Evolutionary conservation across 805 yeast genomes (phyloP).

Genomic region (Vanderwaltozyma tropicalis): DNA sequence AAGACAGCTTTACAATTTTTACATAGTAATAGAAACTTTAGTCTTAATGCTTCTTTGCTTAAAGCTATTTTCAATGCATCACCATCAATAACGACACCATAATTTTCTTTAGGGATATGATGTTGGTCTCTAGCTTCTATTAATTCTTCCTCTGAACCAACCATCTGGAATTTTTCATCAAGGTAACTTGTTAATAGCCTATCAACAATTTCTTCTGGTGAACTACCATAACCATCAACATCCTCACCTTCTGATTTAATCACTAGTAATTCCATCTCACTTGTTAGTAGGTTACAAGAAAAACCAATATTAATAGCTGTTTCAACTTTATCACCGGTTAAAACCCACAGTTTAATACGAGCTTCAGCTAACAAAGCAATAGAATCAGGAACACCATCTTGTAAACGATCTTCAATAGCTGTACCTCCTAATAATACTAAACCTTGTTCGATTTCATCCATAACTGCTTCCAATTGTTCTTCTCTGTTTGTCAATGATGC

Average conservation of each 20-base stretch:
- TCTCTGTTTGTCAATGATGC: constrained; percentile 57
- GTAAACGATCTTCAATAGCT: constrained; percentile 77
- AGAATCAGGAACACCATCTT: constrained; percentile 80
- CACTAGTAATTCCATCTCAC: constrained; percentile 65
- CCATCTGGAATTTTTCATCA: constrained; percentile 44
- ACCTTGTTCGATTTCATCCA: constrained; percentile 61
- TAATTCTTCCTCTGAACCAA: constrained; percentile 50
- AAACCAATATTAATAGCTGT: constrained; percentile 84
- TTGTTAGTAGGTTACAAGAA: constrained; percentile 67
- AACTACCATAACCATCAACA: constrained; percentile 34
- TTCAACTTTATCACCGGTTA: constrained; percentile 84
- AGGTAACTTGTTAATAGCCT: constrained; percentile 44
- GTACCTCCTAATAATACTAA: constrained; percentile 68
- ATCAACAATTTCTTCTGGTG: constrained; percentile 35
- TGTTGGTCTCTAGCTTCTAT: constrained; percentile 46
- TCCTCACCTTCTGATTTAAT: constrained; percentile 43
- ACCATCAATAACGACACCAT: constrained; percentile 71
- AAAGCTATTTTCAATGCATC: constrained; percentile 56
- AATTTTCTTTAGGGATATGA: constrained; percentile 55
- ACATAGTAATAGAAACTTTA: constrained; percentile 59
- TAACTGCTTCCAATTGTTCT: constrained; percentile 61
- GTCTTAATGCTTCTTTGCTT: constrained; percentile 32
- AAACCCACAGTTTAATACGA: constrained; percentile 77
- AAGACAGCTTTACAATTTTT: constrained; percentile 74
- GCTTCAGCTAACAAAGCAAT: constrained; percentile 60